Conservation (phyloP, 257 asterid genomes). For the Plectranthus barbatus region DNA sequence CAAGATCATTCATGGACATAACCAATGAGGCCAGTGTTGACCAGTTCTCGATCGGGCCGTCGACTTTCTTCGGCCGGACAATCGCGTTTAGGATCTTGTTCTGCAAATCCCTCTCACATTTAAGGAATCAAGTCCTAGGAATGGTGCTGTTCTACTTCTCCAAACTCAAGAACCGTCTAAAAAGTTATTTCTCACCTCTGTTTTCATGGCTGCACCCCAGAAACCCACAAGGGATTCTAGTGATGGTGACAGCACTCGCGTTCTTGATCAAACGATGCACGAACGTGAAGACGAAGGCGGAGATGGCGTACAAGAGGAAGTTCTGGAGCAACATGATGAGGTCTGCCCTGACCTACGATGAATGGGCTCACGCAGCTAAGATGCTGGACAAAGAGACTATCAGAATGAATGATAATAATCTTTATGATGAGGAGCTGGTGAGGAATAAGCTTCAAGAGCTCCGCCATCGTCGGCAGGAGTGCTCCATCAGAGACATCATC, state of each 20-base stretch:
- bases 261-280: conserved; percentile 65
- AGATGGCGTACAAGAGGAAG: conserved; percentile 75
- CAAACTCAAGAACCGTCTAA: conserved; percentile 23
- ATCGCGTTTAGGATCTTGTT: conserved; percentile 65
- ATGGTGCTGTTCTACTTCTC: conserved; percentile 15
- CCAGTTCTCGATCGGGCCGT: conserved; percentile 79
- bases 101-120: conserved; percentile 63
- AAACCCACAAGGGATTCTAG: conserved; percentile 77
- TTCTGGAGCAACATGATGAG: conserved; percentile 91
- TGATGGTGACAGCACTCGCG: conserved; percentile 48
- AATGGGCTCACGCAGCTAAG: conserved; percentile 95
- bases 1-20: conserved; percentile 45
- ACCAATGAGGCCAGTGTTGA: conserved; percentile 77
- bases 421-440: conserved; percentile 80
- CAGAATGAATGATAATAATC: conserved; percentile 47
- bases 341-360: conserved; percentile 72
- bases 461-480: conserved; percentile 59
- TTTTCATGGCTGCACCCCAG: conserved; percentile 77
- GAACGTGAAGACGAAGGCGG: conserved; percentile 57
- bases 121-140: conserved; percentile 36
- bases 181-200: conserved; percentile 32
- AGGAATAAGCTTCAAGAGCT: conserved; percentile 68
- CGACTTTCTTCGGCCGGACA: conserved; percentile 63
- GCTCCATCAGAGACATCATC: conserved; percentile 73
- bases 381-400: conserved; percentile 70